Evolutionary conservation across 2,329 filamentous ascomycete genomes (phyloP).

Genomic region (Aquanectria penicillioides): DNA sequence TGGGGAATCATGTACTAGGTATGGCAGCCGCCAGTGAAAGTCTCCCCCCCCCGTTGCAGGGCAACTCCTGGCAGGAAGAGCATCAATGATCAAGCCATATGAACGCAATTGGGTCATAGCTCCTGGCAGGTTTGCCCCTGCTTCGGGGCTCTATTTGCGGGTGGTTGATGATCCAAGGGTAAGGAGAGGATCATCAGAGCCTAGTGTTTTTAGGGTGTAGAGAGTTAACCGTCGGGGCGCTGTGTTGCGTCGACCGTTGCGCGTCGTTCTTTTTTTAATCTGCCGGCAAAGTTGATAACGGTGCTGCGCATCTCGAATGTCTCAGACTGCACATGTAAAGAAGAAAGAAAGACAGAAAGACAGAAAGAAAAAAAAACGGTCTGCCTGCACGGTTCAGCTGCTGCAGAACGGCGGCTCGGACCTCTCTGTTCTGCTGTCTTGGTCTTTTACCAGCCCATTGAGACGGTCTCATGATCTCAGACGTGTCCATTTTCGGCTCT

Average conservation of each 20-base stretch:
- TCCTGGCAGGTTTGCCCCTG: slow-evolving; percentile 29
- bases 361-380: slow-evolving; percentile 6
- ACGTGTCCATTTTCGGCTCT: slow-evolving; percentile 4
- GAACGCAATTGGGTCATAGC: slow-evolving; percentile 29
- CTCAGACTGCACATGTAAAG: slow-evolving; percentile 11
- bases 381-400: slow-evolving; percentile 9
- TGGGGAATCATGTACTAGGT: no score
- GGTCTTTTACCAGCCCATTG: neutral
- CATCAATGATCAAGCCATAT: slow-evolving; percentile 24
- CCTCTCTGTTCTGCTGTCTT: neutral
- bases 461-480: neutral
- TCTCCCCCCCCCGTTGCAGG: slow-evolving; percentile 15
- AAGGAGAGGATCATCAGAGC: slow-evolving; percentile 18
- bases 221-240: neutral
- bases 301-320: slow-evolving; percentile 2
- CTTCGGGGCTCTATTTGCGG: slow-evolving; percentile 19
- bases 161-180: slow-evolving; percentile 14
- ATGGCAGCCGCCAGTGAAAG: slow-evolving; percentile 16
- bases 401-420: neutral
- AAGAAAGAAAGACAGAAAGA: no score
- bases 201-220: slow-evolving; percentile 1
- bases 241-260: slow-evolving; percentile 15
- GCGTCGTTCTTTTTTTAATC: slow-evolving; percentile 3
- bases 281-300: neutral
- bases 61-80: slow-evolving; percentile 17